Conservation (phyloP, 306 rosid genomes). For the Benincasa hispida region DNA sequence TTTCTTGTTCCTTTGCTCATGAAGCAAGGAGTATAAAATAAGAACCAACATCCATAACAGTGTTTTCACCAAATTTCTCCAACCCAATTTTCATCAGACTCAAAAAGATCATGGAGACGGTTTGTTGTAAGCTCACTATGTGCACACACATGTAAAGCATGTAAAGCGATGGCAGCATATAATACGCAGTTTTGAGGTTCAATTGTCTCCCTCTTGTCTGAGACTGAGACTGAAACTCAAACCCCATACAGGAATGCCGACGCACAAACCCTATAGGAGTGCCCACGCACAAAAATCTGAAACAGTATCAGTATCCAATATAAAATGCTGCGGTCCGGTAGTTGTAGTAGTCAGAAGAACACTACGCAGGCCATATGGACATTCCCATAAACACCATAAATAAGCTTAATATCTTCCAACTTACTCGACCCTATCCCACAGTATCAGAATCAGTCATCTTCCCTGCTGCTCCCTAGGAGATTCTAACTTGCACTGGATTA, state of each 20-base stretch:
- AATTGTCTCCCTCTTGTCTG: no score
- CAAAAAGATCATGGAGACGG: neutral
- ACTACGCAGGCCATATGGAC: neutral
- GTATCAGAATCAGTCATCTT: neutral
- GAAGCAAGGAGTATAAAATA: neutral
- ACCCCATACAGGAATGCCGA: neutral
- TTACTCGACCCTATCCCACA: neutral
- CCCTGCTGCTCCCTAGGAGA: neutral
- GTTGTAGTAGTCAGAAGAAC: neutral
- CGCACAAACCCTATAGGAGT: neutral
- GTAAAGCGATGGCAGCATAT: neutral
- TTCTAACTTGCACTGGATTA: neutral
- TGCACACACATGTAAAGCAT: neutral
- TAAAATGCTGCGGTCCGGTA: neutral
- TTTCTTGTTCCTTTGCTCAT: neutral
- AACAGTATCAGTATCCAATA: neutral
- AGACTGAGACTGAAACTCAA: no score
- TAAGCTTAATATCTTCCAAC: neutral
- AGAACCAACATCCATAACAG: neutral
- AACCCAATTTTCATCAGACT: neutral
- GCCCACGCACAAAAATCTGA: neutral
- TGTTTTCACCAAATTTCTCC: neutral
- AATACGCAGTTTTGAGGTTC: neutral
- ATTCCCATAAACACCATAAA: neutral
- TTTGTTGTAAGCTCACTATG: neutral